A percentile compares a stretch with the other conserved stretches of the same genome.
phyloP scores from a whole-genome alignment of 345 rosid species.

The Euphorbia pulcherrima region DNA sequence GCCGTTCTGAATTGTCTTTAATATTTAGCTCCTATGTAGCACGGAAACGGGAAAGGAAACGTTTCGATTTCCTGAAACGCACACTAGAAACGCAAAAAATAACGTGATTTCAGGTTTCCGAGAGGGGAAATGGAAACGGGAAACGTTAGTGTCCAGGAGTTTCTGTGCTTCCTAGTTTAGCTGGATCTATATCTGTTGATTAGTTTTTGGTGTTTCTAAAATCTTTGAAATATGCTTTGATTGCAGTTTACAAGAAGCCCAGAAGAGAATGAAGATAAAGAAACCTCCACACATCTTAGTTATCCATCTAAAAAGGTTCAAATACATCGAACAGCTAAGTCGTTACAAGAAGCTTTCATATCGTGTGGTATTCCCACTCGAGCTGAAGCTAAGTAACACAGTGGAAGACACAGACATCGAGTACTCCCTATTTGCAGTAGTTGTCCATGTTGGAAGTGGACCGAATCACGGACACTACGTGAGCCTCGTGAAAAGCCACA shows the following conservation, averaged over 20 bases:
- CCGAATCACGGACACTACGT: slow-evolving; percentile 97
- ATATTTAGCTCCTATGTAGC: not conserved
- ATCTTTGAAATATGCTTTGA: not conserved
- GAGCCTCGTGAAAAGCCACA: slow-evolving; percentile 97
- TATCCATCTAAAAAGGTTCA: slow-evolving; percentile 91
- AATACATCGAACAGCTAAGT: slow-evolving; percentile 91
- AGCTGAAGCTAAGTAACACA: slow-evolving; percentile 91
- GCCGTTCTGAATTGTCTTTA: not conserved
- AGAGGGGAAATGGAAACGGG: no score
- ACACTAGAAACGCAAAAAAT: no score
- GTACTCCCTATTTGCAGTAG: slow-evolving; percentile 94
- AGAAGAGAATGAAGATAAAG: slow-evolving; percentile 99
- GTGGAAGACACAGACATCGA: slow-evolving; percentile 84
- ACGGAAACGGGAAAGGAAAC: no score
- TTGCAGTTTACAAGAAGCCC: slow-evolving; percentile 98
- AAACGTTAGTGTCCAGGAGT: no score
- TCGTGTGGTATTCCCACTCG: slow-evolving; percentile 88
- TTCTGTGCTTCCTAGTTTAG: no score
- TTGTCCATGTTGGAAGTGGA: slow-evolving; percentile 97
- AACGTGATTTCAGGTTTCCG: no score
- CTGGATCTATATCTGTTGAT: not conserved
- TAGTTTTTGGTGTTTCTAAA: not conserved
- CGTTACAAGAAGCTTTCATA: slow-evolving; percentile 94
- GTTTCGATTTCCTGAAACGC: no score
- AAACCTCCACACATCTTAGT: slow-evolving; percentile 90